Base-by-base conservation (phyloP, 768 basidiomycete species). In the Pisolithus tinctorius region DNA sequence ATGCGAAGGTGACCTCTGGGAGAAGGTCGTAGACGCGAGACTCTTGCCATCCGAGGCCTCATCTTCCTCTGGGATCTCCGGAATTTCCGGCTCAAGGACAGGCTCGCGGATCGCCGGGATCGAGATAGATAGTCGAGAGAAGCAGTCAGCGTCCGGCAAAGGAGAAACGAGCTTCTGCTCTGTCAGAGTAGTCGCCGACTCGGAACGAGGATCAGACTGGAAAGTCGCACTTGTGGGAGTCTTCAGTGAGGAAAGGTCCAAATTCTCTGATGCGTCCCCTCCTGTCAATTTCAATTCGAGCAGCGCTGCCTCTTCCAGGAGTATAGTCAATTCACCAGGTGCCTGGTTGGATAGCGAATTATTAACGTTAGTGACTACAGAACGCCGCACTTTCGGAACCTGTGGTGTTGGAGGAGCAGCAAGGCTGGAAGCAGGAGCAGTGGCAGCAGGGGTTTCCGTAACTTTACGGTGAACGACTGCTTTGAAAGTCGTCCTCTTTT, bases 391-490 rank as follows among this genome's bases (percentile, higher is more conserved):
- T 37, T 45, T 57, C 26, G 27, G 31, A 7, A 57, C 14, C 45
- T 66, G 69, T 27, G 70, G 68, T 8, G 67, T 62, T 42, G 58
- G 58, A 10, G 58, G 46, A 8, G 58, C 51, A 7, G 53, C 54
- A 30, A 61, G 64, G 43, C 49, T 48, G 5, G 53, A 26, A 23
- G 49, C 30, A 1, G 71, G 70, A 10, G 47, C 48, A 6, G 51
- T 49, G 9, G 60, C 17, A 27, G 59, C 49, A 17, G 61, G 43
- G 1, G 52, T 44, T 47, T 81, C 79, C 4, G 71, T 68, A 26
- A 79, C 71, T 58, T 78, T 82, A 53, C 72, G 65, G 56, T 83
- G 82, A 38, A 84, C 82, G 14, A 82, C 76, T 25, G 82, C 79
- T 45, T 68, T 73, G 65, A 83, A 83, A 4, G 71, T 67, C 10